Evolutionary conservation across 192 early-diverging fungal species (phyloP).

Genomic region (Coemansia interrupta): DNA sequence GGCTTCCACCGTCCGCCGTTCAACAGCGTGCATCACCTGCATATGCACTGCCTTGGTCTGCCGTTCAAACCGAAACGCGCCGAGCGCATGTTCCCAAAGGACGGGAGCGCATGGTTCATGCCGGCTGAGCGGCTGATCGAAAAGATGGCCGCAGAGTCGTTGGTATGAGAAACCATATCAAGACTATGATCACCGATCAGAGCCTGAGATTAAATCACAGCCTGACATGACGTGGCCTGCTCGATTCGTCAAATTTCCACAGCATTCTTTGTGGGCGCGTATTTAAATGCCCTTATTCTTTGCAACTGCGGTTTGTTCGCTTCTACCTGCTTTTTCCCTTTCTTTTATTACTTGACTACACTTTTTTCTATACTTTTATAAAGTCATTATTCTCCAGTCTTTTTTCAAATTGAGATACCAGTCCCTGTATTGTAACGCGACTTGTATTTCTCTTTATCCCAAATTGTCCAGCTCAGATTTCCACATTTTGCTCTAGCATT

Average conservation of each 20-base stretch:
- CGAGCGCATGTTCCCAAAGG: slow-evolving; percentile 30
- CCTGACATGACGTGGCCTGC: neutral
- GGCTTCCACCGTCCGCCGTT: slow-evolving; percentile 53
- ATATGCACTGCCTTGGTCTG: slow-evolving; percentile 52
- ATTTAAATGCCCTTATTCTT: neutral
- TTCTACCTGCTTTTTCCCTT: neutral
- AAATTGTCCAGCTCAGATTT: neutral
- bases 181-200: neutral
- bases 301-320: neutral
- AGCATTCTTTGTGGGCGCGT: neutral
- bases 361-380: slow-evolving; percentile 2
- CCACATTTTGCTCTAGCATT: neutral
- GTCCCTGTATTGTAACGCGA: too few relatives aligned
- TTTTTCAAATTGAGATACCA: too few relatives aligned
- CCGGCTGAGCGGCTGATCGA: slow-evolving; percentile 21
- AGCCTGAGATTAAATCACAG: neutral
- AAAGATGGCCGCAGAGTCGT: neutral
- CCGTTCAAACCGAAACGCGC: slow-evolving; percentile 38
- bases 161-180: neutral
- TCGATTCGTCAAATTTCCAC: too few relatives aligned
- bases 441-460: too few relatives aligned
- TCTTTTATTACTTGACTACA: neutral
- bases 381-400: too few relatives aligned
- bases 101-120: slow-evolving; percentile 25
- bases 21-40: slow-evolving; percentile 50